These are phyloP conservation scores for Aspergillus pseudoglaucus DNA, from an alignment of 2,329 filamentous ascomycete genomes.

Conservation along the genomic window DNA sequence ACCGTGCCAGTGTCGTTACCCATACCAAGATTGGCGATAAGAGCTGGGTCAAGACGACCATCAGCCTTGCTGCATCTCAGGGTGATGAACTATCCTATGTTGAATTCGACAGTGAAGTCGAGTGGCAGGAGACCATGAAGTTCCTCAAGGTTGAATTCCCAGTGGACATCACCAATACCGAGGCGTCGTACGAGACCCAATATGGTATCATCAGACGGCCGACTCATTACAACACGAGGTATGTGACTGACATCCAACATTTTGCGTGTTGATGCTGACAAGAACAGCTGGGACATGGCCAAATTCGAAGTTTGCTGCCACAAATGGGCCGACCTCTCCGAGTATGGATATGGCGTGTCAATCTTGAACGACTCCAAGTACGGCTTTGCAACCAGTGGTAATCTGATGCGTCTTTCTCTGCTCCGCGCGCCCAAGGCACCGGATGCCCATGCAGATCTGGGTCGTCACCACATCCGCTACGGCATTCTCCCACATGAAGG, in stretches of 20 bases:
- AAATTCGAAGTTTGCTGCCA: constrained; percentile 97
- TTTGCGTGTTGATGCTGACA: constrained; percentile 15
- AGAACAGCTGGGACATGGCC: constrained; percentile 77
- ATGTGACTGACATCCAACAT: constrained; percentile 20
- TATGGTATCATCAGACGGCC: constrained; percentile 83
- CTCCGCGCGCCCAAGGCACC: constrained; percentile 86
- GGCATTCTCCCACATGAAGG: constrained; percentile 82
- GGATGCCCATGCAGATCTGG: constrained; percentile 92
- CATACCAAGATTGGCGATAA: constrained; percentile 80
- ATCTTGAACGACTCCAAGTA: constrained; percentile 96
- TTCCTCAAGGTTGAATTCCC: constrained; percentile 99
- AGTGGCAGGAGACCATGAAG: constrained; percentile 95
- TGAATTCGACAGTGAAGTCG: constrained; percentile 77
- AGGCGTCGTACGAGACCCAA: constrained; percentile 92
- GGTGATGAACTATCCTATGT: constrained; percentile 60
- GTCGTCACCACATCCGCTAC: constrained; percentile 77
- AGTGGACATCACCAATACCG: constrained; percentile 80
- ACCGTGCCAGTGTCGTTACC: constrained; percentile 75
- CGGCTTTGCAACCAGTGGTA: constrained; percentile 84
- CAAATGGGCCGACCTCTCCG: constrained; percentile 86
- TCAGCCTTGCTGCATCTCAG: constrained; percentile 64
- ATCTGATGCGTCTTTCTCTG: constrained; percentile 80
- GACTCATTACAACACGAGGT: constrained; percentile 94
- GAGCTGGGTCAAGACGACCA: constrained; percentile 79
- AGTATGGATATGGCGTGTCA: constrained; percentile 81